Percentiles rank a stretch among this genome's conserved stretches.
These are phyloP conservation scores for Cystobasidium onofrii DNA, from an alignment of 768 basidiomycete species.

Conservation along the genomic window DNA sequence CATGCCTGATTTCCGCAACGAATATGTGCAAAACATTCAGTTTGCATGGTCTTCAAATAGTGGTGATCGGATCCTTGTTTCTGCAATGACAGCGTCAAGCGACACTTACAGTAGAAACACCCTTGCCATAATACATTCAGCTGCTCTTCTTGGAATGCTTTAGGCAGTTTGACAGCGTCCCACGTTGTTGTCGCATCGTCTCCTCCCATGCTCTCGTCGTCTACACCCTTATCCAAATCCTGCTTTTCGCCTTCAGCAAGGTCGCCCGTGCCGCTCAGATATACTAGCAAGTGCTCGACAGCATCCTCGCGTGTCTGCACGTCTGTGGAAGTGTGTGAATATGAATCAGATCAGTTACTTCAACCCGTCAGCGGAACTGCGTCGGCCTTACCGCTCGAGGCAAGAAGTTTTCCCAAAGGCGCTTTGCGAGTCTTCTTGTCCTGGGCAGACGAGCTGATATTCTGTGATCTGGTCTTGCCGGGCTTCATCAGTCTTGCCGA, in stretches of 20 bases:
- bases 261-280: background rate
- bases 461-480: background rate
- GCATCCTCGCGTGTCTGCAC: constrained; percentile 89
- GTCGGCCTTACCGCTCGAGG: constrained; percentile 68
- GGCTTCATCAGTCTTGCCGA: background rate
- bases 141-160: constrained; percentile 55
- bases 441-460: background rate
- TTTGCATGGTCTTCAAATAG: background rate
- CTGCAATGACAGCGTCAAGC: background rate
- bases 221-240: constrained; percentile 1
- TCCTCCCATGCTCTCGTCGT: background rate
- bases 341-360: background rate
- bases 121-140: constrained; percentile 96
- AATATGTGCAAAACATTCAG: background rate
- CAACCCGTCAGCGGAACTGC: background rate
- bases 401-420: constrained; percentile 82
- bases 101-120: constrained; percentile 75
- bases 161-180: constrained; percentile 49
- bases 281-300: constrained; percentile 50
- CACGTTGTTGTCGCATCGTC: constrained; percentile 23
- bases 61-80: background rate
- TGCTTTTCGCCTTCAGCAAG: constrained; percentile 1
- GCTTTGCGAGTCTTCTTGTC: constrained; percentile 43
- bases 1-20: constrained; percentile 58
- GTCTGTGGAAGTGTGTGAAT: constrained; percentile 49